Percentiles rank a stretch among this genome's conserved stretches.
Conservation (phyloP, 176 grass and related monocot genomes). For the Metroxylon sagu region DNA sequence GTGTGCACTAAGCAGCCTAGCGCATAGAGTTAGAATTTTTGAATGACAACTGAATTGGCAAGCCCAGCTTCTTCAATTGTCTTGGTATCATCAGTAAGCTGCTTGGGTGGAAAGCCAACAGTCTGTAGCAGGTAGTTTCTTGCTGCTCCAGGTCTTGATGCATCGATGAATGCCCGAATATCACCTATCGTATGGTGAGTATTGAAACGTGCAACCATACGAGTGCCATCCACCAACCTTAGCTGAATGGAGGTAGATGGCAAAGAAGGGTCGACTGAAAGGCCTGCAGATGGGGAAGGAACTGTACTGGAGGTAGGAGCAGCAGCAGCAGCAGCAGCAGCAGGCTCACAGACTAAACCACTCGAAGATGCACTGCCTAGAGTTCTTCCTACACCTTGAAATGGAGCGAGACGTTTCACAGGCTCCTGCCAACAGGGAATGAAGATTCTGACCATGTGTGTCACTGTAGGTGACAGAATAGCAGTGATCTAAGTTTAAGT, state of each 20-base stretch:
- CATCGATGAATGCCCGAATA: constrained; percentile 59
- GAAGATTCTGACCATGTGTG: neutral
- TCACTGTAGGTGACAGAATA: neutral
- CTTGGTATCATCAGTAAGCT: constrained; percentile 48
- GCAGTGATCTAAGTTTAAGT: neutral
- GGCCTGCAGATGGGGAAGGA: constrained; percentile 7
- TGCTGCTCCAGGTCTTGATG: constrained; percentile 44
- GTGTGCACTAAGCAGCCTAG: too few relatives aligned
- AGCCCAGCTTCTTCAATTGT: constrained; percentile 78
- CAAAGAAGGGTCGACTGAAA: constrained; percentile 52
- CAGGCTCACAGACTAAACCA: constrained; percentile 16
- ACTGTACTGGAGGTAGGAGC: constrained; percentile 8
- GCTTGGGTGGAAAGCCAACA: constrained; percentile 72
- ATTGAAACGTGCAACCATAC: constrained; percentile 73
- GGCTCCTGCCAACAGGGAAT: constrained; percentile 40
- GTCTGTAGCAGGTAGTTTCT: constrained; percentile 53
- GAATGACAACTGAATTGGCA: constrained; percentile 86
- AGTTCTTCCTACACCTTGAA: constrained; percentile 51
- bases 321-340: constrained; percentile 10
- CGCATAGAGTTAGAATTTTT: constrained; percentile 36
- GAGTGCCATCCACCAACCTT: constrained; percentile 75
- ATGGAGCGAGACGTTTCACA: constrained; percentile 27
- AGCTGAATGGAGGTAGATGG: constrained; percentile 89
- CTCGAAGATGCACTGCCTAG: constrained; percentile 27
- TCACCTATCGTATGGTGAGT: constrained; percentile 55